phyloP scores from a whole-genome alignment of 192 early-diverging fungal species.

The Ambispora gerdemannii region DNA sequence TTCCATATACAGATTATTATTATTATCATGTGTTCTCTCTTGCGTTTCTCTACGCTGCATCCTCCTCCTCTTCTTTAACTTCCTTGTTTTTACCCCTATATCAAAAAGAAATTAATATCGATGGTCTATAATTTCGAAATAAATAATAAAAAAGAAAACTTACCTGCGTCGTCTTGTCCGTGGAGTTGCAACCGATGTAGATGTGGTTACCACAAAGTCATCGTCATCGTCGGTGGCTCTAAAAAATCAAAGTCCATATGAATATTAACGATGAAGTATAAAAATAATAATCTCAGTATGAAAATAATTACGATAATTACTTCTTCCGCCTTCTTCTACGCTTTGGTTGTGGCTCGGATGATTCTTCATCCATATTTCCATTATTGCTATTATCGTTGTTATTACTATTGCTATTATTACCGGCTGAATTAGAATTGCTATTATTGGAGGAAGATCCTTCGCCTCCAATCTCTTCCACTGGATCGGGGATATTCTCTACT shows the following conservation, averaged over 20 bases:
- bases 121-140: not conserved
- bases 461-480: constrained; percentile 32
- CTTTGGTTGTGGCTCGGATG: constrained; percentile 13
- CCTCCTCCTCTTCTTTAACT: not conserved
- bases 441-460: constrained; percentile 11
- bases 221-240: not conserved
- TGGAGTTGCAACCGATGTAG: not conserved
- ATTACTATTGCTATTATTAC: constrained; percentile 5
- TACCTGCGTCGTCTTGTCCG: constrained; percentile 5
- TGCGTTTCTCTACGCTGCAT: too few relatives aligned
- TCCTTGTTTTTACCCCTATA: not conserved
- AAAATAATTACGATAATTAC: constrained; percentile 7
- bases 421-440: not conserved
- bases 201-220: not conserved
- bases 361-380: not conserved
- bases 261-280: not conserved
- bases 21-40: too few relatives aligned
- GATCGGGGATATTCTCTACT: constrained; percentile 79
- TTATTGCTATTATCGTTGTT: constrained; percentile 4
- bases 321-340: constrained; percentile 15
- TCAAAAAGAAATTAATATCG: not conserved
- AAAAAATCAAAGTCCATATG: not conserved
- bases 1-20: too few relatives aligned
- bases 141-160: not conserved
- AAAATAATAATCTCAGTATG: not conserved